These are phyloP conservation scores for Chenopodium berlandieri DNA, from an alignment of 148 eudicot species.

Conservation along the genomic window DNA sequence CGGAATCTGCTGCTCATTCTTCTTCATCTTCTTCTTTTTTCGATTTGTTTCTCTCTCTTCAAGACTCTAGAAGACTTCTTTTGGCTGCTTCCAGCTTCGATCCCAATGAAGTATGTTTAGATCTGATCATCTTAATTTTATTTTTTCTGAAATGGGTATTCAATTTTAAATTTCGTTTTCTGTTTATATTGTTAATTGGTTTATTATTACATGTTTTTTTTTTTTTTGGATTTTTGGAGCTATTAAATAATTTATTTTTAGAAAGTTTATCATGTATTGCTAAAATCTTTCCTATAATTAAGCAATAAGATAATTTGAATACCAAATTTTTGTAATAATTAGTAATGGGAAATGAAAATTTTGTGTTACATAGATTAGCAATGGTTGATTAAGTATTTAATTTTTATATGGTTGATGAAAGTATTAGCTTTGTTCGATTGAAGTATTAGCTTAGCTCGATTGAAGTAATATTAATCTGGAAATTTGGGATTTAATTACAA, in stretches of 20 bases:
- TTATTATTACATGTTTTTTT: background rate
- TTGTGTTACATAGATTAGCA: background rate
- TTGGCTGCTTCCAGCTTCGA: constrained; percentile 46
- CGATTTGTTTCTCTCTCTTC: constrained; percentile 47
- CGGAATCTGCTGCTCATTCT: constrained; percentile 20
- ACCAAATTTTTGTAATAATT: too few relatives aligned
- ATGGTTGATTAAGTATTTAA: background rate
- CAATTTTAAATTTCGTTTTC: background rate
- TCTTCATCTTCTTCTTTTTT: constrained; percentile 28
- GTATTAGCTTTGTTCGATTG: too few relatives aligned
- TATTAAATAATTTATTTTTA: too few relatives aligned
- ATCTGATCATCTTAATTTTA: constrained; percentile 8
- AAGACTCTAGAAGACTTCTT: constrained; percentile 50
- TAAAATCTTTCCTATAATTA: too few relatives aligned
- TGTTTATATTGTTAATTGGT: too few relatives aligned
- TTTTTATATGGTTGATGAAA: too few relatives aligned
- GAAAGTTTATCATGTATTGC: background rate
- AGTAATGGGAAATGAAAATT: background rate
- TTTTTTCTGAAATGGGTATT: background rate
- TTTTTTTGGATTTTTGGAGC: background rate
- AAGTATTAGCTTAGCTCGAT: too few relatives aligned
- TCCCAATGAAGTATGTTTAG: constrained; percentile 35
- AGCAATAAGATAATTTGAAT: too few relatives aligned
- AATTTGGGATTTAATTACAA: too few relatives aligned
- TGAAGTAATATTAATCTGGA: too few relatives aligned